These are phyloP conservation scores for Elongisporangium prolatum DNA, from an alignment of 352 stramenopile species.

Conservation along the genomic window DNA sequence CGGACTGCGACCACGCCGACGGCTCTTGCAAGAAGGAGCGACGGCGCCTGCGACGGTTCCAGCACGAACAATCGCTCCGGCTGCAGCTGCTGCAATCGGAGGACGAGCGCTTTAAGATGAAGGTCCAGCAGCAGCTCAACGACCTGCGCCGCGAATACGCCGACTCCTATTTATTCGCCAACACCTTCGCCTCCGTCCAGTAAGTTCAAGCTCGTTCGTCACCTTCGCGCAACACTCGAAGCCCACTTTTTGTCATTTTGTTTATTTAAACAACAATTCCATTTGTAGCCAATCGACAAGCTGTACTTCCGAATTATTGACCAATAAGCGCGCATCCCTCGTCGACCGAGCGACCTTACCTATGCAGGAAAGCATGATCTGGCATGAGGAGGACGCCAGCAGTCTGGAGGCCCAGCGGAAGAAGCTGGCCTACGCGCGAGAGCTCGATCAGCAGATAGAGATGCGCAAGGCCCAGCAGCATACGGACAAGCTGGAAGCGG, in stretches of 20 bases:
- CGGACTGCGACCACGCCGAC: conserved; percentile 7
- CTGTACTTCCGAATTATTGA: conserved; percentile 5
- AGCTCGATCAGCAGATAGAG: conserved; percentile 70
- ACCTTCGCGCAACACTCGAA: not conserved
- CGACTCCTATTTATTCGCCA: conserved; percentile 61
- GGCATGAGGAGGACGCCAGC: conserved; percentile 33
- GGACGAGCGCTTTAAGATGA: conserved; percentile 42
- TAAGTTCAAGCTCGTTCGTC: not conserved
- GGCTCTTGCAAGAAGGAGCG: conserved; percentile 32
- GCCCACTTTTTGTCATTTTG: not conserved
- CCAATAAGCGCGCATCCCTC: conserved; percentile 43
- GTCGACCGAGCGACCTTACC: conserved; percentile 8
- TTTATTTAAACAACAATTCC: conserved; percentile 1
- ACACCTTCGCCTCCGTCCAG: conserved; percentile 6
- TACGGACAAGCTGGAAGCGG: conserved; percentile 44
- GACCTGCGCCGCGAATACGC: conserved; percentile 62
- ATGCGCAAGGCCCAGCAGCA: conserved; percentile 38
- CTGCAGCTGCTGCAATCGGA: conserved; percentile 66
- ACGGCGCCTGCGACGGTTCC: conserved; percentile 32
- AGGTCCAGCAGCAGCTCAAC: conserved; percentile 41
- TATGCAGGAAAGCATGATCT: conserved; percentile 32
- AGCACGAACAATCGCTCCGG: conserved; percentile 37
- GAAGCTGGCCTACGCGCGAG: conserved; percentile 60
- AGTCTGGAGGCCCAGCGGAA: conserved; percentile 32
- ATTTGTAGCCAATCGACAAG: conserved; percentile 2